A percentile compares a stretch with the other conserved stretches of the same genome.
phyloP scores from a whole-genome alignment of 2,329 filamentous ascomycete species.

The Xylariaceae sp. region DNA sequence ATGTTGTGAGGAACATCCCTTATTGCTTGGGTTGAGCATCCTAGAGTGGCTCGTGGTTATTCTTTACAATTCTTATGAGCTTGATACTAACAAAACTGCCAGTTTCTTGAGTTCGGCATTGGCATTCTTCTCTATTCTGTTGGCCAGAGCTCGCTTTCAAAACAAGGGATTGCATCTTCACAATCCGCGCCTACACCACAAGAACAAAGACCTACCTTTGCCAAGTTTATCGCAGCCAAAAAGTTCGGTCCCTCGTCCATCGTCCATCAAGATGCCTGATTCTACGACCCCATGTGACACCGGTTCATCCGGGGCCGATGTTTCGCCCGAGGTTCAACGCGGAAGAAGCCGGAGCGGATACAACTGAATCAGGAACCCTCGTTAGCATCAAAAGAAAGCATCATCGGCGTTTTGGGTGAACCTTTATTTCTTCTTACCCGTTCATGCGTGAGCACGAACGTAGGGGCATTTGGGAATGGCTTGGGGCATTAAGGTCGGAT shows the following conservation, averaged over 20 bases:
- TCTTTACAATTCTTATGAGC: background rate
- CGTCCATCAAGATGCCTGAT: conserved; percentile 28
- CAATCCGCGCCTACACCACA: background rate
- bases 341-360: conserved; percentile 31
- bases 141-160: background rate
- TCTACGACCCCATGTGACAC: conserved; percentile 28
- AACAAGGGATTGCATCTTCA: background rate
- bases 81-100: conserved; percentile 1
- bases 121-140: background rate
- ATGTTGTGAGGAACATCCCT: background rate
- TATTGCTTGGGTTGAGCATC: background rate
- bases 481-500: conserved; percentile 9
- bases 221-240: background rate
- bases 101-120: conserved; percentile 3
- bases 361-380: conserved; percentile 20
- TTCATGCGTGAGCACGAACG: background rate
- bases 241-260: background rate
- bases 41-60: background rate
- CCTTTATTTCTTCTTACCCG: background rate
- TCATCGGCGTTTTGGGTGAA: conserved; percentile 15
- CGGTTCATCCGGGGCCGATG: conserved; percentile 17
- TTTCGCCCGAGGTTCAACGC: conserved; percentile 20
- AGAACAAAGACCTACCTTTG: background rate
- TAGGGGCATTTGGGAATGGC: conserved; percentile 8
- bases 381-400: background rate